Base-by-base conservation (phyloP, 495 filamentous ascomycete genomes). In the Trichoderma reesei region DNA sequence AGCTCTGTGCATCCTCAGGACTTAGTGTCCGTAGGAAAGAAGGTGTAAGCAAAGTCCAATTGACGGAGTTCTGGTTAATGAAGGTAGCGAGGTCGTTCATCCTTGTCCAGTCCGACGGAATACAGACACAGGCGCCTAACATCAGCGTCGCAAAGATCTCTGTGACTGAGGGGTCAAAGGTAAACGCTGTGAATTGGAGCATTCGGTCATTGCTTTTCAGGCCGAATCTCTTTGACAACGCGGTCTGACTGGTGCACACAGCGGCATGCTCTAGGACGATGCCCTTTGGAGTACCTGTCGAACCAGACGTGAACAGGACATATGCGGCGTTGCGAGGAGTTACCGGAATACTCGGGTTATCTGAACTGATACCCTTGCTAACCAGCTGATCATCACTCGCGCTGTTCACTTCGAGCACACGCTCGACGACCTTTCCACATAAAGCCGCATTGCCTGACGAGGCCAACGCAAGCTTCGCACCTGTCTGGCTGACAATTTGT, bases 151-250 rank as follows among this genome's bases (percentile, higher is more conserved):
- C 6, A 11, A 63, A n/a, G 5, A 44, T 63, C 18, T 63, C 61
- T n/a, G 4, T 41, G 0, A 63, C 39, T 1, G 37, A 44, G 5
- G 33, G 14, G n/a, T 63, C 61, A 34, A 41, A 63, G 8, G 20
- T 36, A 14, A 26, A 63, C 1, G 61, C 41, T 3, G 87, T 85
- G 62, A 88, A 84, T 65, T 91, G 88, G 67, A 91, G 77, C 7
- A 86, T 1, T 68, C 73, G 10, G 84, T 66, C 1, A 68, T 74
- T 33, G 75, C 65, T 18, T 84, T 66, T 0, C 61, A 60, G 0
- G 77, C 76, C 1, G 82, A 72, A 14, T 73, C 69, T 18, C 67
- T 67, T 2, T 80, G 78, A 0, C 72, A 63, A 1, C 85, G 67
- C 66, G 66, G 62, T 7, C 65, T 38, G n/a, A 38, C 34, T 6